These are phyloP conservation scores for Kazachstania bromeliacearum DNA, from an alignment of 805 yeast species.

Conservation along the genomic window DNA sequence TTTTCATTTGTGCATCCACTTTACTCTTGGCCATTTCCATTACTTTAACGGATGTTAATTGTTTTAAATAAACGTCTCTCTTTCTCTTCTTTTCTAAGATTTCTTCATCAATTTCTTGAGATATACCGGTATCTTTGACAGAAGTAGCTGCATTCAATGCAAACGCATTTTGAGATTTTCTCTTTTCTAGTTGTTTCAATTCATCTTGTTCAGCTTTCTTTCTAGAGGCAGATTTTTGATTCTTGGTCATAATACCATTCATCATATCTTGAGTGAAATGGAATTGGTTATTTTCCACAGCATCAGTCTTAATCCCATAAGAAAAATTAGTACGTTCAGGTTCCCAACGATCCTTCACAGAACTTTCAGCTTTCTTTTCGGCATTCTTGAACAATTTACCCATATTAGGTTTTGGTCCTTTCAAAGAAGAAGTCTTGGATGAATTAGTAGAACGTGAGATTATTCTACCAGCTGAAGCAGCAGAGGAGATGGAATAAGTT, in stretches of 20 bases:
- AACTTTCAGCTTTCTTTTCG: conserved; percentile 21
- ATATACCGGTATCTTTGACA: conserved; percentile 29
- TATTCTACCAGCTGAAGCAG: conserved; percentile 7
- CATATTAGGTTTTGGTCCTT: conserved; percentile 8
- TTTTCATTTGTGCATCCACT: conserved; percentile 36
- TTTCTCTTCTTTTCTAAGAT: conserved; percentile 35
- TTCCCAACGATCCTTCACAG: conserved; percentile 16
- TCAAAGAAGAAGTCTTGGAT: conserved; percentile 2
- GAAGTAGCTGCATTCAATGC: conserved; percentile 36
- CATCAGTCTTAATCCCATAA: conserved; percentile 16
- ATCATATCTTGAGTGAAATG: conserved; percentile 16
- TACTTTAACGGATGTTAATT: conserved; percentile 31
- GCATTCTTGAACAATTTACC: conserved; percentile 26
- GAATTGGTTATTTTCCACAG: conserved; percentile 15
- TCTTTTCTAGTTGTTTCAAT: conserved; percentile 61
- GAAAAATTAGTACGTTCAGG: conserved; percentile 14
- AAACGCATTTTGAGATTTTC: conserved; percentile 15
- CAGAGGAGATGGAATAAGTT: conserved; percentile 15
- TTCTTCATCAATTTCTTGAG: conserved; percentile 29
- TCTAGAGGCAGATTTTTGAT: conserved; percentile 3
- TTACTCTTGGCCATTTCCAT: conserved; percentile 43
- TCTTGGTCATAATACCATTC: conserved; percentile 10
- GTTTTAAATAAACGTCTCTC: conserved; percentile 23
- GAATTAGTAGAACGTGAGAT: background rate
- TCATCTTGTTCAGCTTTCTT: conserved; percentile 49